A percentile compares a stretch with the other conserved stretches of the same genome.
These are phyloP conservation scores for Poronia punctata DNA, from an alignment of 495 filamentous ascomycete genomes.

Conservation along the genomic window DNA sequence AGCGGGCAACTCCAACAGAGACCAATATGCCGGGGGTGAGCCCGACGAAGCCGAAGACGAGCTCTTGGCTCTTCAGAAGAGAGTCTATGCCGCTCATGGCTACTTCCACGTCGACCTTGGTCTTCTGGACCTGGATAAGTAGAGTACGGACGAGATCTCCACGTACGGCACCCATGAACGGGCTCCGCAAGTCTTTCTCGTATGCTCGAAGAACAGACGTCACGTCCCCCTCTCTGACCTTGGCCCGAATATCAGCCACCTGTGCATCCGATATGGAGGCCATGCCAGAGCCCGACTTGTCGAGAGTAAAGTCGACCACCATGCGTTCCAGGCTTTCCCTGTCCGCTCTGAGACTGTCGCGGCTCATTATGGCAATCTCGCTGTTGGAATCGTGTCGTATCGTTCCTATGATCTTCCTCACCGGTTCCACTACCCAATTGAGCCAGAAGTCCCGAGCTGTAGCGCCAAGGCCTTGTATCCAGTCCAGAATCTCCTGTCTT, in stretches of 20 bases:
- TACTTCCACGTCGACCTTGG: constrained; percentile 95
- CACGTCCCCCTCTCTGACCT: constrained; percentile 84
- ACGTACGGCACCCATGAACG: constrained; percentile 68
- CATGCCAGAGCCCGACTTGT: constrained; percentile 53
- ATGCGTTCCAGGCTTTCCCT: constrained; percentile 89
- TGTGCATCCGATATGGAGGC: constrained; percentile 46
- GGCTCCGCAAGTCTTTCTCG: constrained; percentile 73
- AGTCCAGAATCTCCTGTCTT: constrained; percentile 63
- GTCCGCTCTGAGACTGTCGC: constrained; percentile 79
- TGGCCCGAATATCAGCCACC: constrained; percentile 61
- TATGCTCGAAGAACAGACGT: constrained; percentile 87
- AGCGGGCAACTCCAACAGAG: constrained; percentile 64
- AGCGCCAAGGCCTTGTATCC: constrained; percentile 65
- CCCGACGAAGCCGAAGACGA: constrained; percentile 94
- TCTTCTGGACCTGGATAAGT: constrained; percentile 95
- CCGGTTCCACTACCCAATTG: constrained; percentile 90
- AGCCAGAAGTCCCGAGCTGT: constrained; percentile 85
- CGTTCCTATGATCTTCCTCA: constrained; percentile 74
- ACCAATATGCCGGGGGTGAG: constrained; percentile 86
- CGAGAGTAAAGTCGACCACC: constrained; percentile 89
- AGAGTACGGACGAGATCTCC: constrained; percentile 88
- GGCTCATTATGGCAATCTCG: constrained; percentile 93
- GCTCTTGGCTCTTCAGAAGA: constrained; percentile 88
- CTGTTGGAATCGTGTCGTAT: constrained; percentile 86
- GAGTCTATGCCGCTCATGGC: constrained; percentile 91